phyloP scores from a whole-genome alignment of 1,284 basidiomycete species.

The Acaromyces ingoldii region DNA sequence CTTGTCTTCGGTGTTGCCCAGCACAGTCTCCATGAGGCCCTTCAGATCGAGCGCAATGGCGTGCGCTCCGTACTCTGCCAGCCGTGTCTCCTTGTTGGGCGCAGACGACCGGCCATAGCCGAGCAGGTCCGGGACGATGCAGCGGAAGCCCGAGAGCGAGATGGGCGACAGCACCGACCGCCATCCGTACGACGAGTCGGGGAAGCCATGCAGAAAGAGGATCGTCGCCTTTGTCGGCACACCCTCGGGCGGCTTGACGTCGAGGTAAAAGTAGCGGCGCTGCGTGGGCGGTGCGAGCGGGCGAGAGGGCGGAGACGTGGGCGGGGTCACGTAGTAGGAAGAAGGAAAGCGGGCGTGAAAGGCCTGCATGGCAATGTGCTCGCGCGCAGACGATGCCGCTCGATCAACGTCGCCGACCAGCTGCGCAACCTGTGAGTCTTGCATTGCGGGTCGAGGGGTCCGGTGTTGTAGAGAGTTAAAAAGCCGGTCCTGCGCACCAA shows the following conservation, averaged over 20 bases:
- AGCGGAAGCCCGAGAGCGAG: constrained; percentile 22
- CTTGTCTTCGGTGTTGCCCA: constrained; percentile 18
- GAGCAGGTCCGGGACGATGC: constrained; percentile 36
- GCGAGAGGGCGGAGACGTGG: constrained; percentile 20
- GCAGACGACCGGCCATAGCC: constrained; percentile 27
- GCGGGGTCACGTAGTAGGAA: constrained; percentile 33
- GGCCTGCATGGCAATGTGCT: no score
- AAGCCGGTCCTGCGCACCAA: no score
- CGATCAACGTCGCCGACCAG: no score
- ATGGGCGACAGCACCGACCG: constrained; percentile 24
- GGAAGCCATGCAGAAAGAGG: constrained; percentile 39
- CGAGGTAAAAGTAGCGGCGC: constrained; percentile 38
- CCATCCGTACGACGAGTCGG: constrained; percentile 30
- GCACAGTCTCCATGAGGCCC: constrained; percentile 30
- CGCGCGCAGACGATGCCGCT: no score
- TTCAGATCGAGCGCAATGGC: constrained; percentile 31
- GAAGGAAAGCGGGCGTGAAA: constrained; percentile 11
- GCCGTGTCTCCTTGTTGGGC: constrained; percentile 11
- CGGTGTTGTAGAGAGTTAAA: no score
- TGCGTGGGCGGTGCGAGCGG: constrained; percentile 25
- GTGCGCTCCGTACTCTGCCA: constrained; percentile 35
- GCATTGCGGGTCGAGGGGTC: no score
- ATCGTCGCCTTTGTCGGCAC: constrained; percentile 24
- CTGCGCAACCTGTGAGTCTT: no score
- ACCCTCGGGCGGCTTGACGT: constrained; percentile 21